Evolutionary conservation across 148 eudicot species (phyloP), one percentile per base, ranked within the genome.

Genomic region (Cornus kousa): DNA sequence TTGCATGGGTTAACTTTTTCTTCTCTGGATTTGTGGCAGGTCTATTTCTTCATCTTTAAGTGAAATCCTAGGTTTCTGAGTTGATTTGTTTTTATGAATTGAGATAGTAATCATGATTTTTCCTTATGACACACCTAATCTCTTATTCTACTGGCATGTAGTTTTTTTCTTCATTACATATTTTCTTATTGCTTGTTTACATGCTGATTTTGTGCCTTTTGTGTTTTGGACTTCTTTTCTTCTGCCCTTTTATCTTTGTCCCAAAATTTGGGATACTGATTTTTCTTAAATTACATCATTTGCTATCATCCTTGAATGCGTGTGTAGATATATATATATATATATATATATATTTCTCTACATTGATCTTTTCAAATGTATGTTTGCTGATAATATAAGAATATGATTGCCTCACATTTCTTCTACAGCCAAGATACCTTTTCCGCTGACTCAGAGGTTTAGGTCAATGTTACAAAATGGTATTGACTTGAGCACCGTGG

Each of bases 11-110:
- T 57, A 96, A 96, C 94, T 96, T 96, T 73, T 96, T 96, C 93
- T 96, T 96, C 90, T 96, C 99, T 48, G 99, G 98, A 50, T 96
- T 96, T 84, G 98, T 96, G 68, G 98, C 99, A 90, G 99, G 97
- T 87, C 43, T 79, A 90, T 81, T 46, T 77, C 67, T 85, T 82
- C 71, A 16, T 59, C 71, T 70, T 24, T 48, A 17, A 13, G 66
- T 62, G 66, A 62, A 62, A 62, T 19, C 9, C 23, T 17, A 17
- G 7, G 66, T 62, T 62, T 62, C 66, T 62, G 9, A 62, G 66
- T n/a, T 62, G 23, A 62, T 19, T 62, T 10, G 0, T 62, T 19
- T 62, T 62, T 62, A 19, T 17, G 5, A 17, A 62, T 57, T 13
- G 62, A 57, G 20, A 3, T 6, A 4, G 48, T 13, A 57, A 16